phyloP scores from a whole-genome alignment of 192 early-diverging fungal genomes.

The Podila horticola region DNA sequence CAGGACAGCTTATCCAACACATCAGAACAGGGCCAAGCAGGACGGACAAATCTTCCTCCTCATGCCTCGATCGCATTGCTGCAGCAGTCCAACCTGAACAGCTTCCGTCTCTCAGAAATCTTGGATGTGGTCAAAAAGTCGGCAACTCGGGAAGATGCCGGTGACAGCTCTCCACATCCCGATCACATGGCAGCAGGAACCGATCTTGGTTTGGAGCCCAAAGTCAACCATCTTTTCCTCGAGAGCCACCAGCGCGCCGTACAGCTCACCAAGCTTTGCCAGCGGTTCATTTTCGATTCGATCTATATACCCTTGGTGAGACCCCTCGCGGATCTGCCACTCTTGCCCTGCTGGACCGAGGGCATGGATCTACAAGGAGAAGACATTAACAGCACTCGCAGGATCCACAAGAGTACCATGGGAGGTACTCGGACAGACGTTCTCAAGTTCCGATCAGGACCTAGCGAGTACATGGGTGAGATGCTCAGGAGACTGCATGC shows the following conservation, averaged over 20 bases:
- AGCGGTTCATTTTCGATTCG: constrained; percentile 68
- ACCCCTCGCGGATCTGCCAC: constrained; percentile 56
- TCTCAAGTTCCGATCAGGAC: constrained; percentile 72
- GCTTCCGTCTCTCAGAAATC: constrained; percentile 51
- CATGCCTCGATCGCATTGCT: constrained; percentile 55
- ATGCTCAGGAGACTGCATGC: constrained; percentile 75
- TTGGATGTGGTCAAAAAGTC: constrained; percentile 45
- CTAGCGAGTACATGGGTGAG: constrained; percentile 72
- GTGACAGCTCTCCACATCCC: background rate
- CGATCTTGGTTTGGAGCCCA: constrained; percentile 35
- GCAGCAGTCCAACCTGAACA: constrained; percentile 65
- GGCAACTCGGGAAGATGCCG: background rate
- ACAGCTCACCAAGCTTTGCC: constrained; percentile 55
- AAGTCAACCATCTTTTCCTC: constrained; percentile 30
- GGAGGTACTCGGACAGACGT: constrained; percentile 46
- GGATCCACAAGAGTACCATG: constrained; percentile 52
- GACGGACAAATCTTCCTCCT: constrained; percentile 15
- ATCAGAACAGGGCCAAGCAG: constrained; percentile 7
- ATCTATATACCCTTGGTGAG: constrained; percentile 61
- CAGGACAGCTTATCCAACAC: constrained; percentile 7
- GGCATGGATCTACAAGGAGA: constrained; percentile 47
- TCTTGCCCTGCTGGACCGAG: constrained; percentile 50
- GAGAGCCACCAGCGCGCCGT: constrained; percentile 42
- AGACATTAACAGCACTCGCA: constrained; percentile 36
- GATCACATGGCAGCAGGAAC: constrained; percentile 19